These are phyloP conservation scores for Picochlorum sp. DNA, from an alignment of 139 green algal species.

Conservation along the genomic window DNA sequence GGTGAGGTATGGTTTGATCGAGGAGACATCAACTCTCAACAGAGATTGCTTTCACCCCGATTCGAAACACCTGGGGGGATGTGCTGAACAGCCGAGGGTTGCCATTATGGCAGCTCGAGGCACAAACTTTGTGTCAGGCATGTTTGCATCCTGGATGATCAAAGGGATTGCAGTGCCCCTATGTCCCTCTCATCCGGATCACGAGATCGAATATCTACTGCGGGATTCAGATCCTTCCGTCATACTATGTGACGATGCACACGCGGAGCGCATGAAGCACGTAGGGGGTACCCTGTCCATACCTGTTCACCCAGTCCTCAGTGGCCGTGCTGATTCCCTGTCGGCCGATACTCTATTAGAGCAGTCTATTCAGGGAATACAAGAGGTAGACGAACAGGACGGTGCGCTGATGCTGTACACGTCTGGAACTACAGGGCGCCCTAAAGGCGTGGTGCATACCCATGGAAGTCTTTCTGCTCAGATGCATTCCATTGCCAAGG, in stretches of 20 bases:
- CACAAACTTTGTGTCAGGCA: constrained; percentile 54
- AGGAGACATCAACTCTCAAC: background rate
- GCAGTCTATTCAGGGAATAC: background rate
- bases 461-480: constrained; percentile 59
- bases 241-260: constrained; percentile 31
- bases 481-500: constrained; percentile 39
- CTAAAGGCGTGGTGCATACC: constrained; percentile 82
- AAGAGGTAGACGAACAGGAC: background rate
- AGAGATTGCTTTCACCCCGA: background rate
- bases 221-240: constrained; percentile 51
- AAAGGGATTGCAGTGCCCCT: constrained; percentile 75
- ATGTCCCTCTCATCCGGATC: constrained; percentile 60
- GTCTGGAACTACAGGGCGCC: constrained; percentile 87
- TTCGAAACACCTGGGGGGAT: background rate
- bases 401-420: constrained; percentile 95
- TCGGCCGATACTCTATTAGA: background rate
- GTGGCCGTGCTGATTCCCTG: background rate
- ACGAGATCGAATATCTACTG: constrained; percentile 76
- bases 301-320: background rate
- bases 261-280: constrained; percentile 18
- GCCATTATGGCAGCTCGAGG: constrained; percentile 39
- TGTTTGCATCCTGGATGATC: constrained; percentile 71
- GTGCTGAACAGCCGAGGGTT: constrained; percentile 22
- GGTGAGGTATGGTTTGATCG: background rate
- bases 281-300: constrained; percentile 7